phyloP scores from a whole-genome alignment of 2,329 filamentous ascomycete genomes.

The Phaeosphaeriaceae sp. region DNA sequence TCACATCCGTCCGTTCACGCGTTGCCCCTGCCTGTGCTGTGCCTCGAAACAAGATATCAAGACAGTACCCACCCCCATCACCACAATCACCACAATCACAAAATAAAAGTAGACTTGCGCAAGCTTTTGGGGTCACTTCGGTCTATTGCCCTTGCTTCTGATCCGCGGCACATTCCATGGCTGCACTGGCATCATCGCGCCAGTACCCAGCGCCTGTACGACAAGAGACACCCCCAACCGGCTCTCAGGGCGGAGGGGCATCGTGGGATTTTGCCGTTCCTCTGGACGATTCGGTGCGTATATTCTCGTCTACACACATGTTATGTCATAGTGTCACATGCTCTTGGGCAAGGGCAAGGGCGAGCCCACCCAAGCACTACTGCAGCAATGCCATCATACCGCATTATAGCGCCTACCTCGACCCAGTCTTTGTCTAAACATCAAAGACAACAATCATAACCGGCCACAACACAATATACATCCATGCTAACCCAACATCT shows the following conservation, averaged over 20 bases:
- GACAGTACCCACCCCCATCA: slow-evolving; percentile 5
- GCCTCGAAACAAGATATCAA: slow-evolving; percentile 9
- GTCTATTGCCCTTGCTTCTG: no score
- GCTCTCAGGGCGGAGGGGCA: slow-evolving; percentile 46
- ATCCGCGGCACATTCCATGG: slow-evolving; percentile 33
- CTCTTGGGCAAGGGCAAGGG: slow-evolving; percentile 14
- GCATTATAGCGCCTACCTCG: slow-evolving; percentile 27
- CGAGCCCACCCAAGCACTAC: slow-evolving; percentile 24
- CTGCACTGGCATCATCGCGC: slow-evolving; percentile 39
- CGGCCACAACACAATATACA: slow-evolving; percentile 1
- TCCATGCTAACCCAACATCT: slow-evolving; percentile 27
- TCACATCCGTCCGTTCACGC: background rate
- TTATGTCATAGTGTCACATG: slow-evolving; percentile 19
- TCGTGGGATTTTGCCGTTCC: slow-evolving; percentile 50
- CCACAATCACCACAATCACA: background rate
- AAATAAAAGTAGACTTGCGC: no score
- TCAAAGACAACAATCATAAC: background rate
- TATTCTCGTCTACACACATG: background rate
- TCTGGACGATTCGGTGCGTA: slow-evolving; percentile 45
- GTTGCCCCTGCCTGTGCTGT: slow-evolving; percentile 13
- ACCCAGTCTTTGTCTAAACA: background rate
- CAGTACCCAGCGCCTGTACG: slow-evolving; percentile 36
- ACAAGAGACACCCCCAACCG: slow-evolving; percentile 49
- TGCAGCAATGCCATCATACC: slow-evolving; percentile 25
- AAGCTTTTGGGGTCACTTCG: no score